Conservation (phyloP, 1,284 basidiomycete genomes). For the Rhodotorula sp. region DNA sequence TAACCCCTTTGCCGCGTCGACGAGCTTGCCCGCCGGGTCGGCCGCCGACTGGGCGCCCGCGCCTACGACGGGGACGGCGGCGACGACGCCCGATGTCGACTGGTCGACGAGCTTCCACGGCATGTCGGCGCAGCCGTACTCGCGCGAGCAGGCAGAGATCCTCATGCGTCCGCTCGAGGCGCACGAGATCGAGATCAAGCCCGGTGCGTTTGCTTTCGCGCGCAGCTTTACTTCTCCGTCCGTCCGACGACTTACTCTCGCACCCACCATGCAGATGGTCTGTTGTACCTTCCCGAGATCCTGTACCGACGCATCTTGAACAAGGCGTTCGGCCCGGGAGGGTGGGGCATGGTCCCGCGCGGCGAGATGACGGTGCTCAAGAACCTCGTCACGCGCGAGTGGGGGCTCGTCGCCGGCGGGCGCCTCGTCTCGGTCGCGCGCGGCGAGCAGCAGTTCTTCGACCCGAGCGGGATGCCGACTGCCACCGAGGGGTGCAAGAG, state of each 20-base stretch:
- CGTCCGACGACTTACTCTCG: not conserved
- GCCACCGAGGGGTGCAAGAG: slow-evolving; percentile 95
- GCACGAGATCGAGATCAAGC: slow-evolving; percentile 87
- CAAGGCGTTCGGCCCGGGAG: slow-evolving; percentile 92
- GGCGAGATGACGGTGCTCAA: slow-evolving; percentile 88
- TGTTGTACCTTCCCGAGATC: slow-evolving; percentile 95
- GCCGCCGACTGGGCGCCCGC: not conserved
- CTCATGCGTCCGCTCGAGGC: slow-evolving; percentile 74
- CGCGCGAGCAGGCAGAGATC: slow-evolving; percentile 70
- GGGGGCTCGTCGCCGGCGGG: slow-evolving; percentile 90
- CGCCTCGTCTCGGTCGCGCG: slow-evolving; percentile 85
- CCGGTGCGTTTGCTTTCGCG: slow-evolving; percentile 60
- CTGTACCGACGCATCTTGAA: slow-evolving; percentile 96
- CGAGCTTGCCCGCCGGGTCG: not conserved
- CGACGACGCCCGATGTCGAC: slow-evolving; percentile 53
- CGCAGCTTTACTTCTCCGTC: not conserved
- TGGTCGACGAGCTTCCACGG: slow-evolving; percentile 90
- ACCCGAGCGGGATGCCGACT: slow-evolving; percentile 84
- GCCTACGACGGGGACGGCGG: not conserved
- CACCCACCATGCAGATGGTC: slow-evolving; percentile 66
- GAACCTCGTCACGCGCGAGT: slow-evolving; percentile 87
- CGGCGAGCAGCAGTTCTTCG: slow-evolving; percentile 97
- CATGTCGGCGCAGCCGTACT: slow-evolving; percentile 74
- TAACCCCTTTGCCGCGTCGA: not conserved
- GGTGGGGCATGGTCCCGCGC: slow-evolving; percentile 93